Evolutionary conservation across 306 rosid genomes (phyloP).

Genomic region (Sicyos edulis): DNA sequence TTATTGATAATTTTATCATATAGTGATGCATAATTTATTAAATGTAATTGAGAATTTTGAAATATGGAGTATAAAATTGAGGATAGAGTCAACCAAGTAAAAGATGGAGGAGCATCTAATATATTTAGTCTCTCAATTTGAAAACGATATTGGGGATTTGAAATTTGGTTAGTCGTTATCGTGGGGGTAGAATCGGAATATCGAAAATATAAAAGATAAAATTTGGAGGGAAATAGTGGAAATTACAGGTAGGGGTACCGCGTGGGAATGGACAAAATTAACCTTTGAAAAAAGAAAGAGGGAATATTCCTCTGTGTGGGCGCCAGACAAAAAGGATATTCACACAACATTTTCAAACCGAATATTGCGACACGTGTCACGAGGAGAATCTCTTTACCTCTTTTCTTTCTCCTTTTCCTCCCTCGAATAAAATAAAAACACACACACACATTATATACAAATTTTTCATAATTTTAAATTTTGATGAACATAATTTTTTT

Average conservation of each 20-base stretch:
- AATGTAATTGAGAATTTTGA: no score
- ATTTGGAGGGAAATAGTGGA: constrained; percentile 15
- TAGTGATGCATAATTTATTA: no score
- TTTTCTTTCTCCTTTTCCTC: constrained; percentile 13
- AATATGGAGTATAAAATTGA: no score
- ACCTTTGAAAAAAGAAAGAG: constrained; percentile 8
- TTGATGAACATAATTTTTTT: no score
- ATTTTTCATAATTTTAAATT: no score
- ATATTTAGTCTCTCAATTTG: no score
- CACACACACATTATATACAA: no score
- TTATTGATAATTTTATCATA: no score
- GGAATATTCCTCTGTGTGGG: constrained; percentile 23
- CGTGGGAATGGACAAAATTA: constrained; percentile 11
- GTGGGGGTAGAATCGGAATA: background rate
- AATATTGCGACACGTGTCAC: constrained; percentile 58
- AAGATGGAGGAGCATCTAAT: background rate
- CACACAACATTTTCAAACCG: constrained; percentile 48
- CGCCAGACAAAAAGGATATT: constrained; percentile 90
- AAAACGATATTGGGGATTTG: background rate
- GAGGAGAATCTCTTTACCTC: constrained; percentile 39
- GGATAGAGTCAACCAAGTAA: background rate
- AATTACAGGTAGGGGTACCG: background rate
- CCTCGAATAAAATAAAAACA: background rate
- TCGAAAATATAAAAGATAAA: background rate
- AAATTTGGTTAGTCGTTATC: background rate